These are phyloP conservation scores for Phoma herbarum DNA, from an alignment of 2,329 filamentous ascomycete species.

Conservation along the genomic window DNA sequence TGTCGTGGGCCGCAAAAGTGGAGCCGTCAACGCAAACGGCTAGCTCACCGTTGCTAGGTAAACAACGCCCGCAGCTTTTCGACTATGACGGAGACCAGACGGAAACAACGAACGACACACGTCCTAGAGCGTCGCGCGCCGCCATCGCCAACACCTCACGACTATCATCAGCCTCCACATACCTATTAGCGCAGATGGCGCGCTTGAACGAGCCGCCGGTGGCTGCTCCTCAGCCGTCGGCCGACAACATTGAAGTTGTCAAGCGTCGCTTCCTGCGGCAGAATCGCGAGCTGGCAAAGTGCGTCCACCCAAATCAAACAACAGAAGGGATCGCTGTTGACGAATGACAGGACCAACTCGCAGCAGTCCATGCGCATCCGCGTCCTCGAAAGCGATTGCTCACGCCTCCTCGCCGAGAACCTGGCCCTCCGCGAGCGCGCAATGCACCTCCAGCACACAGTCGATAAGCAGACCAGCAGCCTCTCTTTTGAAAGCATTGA, in stretches of 20 bases:
- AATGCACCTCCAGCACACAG: slow-evolving; percentile 72
- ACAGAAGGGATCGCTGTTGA: slow-evolving; percentile 14
- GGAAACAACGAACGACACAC: slow-evolving; percentile 44
- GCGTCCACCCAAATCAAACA: slow-evolving; percentile 1
- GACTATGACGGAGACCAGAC: slow-evolving; percentile 34
- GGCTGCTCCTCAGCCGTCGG: slow-evolving; percentile 54
- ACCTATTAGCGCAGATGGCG: slow-evolving; percentile 70
- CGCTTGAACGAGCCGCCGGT: slow-evolving; percentile 77
- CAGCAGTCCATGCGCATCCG: slow-evolving; percentile 79
- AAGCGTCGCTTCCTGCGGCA: slow-evolving; percentile 82
- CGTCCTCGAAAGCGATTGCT: slow-evolving; percentile 77
- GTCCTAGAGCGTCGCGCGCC: slow-evolving; percentile 22
- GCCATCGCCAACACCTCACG: slow-evolving; percentile 20
- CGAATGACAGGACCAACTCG: slow-evolving; percentile 70
- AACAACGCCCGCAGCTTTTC: slow-evolving; percentile 41
- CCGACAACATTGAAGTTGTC: slow-evolving; percentile 72
- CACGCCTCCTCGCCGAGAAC: slow-evolving; percentile 80
- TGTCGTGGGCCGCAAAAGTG: slow-evolving; percentile 17
- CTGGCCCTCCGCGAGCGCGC: slow-evolving; percentile 75
- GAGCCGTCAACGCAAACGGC: slow-evolving; percentile 16
- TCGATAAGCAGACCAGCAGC: slow-evolving; percentile 68
- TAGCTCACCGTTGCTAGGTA: slow-evolving; percentile 45
- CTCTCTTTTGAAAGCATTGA: slow-evolving; percentile 72
- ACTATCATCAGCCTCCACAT: slow-evolving; percentile 46
- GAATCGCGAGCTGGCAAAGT: slow-evolving; percentile 80